Percentiles rank a stretch among this genome's conserved stretches.
These are phyloP conservation scores for Blastomyces parvus DNA, from an alignment of 2,329 filamentous ascomycete species.

Conservation along the genomic window DNA sequence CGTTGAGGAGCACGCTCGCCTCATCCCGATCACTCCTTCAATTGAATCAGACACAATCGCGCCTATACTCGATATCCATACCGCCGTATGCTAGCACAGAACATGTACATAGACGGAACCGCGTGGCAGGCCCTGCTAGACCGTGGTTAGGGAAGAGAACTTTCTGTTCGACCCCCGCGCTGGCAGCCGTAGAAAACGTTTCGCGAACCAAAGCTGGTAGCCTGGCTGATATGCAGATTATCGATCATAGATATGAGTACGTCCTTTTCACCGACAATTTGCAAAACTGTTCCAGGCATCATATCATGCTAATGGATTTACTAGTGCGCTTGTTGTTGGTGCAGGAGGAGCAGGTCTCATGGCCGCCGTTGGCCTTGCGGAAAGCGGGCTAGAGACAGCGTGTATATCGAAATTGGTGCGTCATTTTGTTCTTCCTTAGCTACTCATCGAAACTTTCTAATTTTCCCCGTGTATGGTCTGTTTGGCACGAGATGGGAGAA, in stretches of 20 bases:
- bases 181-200: slow-evolving; percentile 7
- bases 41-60: not conserved
- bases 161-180: not conserved
- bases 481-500: not conserved
- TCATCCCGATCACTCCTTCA: not conserved
- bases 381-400: slow-evolving; percentile 18
- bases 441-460: not conserved
- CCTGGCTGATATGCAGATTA: slow-evolving; percentile 9
- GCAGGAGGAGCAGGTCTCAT: slow-evolving; percentile 17
- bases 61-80: not conserved
- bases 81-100: not conserved
- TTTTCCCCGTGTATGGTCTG: not conserved
- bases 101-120: not conserved
- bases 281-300: too few relatives aligned
- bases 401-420: slow-evolving; percentile 18
- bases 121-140: not conserved
- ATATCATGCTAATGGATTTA: not conserved
- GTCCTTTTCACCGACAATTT: not conserved
- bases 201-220: not conserved
- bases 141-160: not conserved
- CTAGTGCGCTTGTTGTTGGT: slow-evolving; percentile 18
- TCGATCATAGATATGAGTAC: slow-evolving; percentile 20
- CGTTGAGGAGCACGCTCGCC: not conserved
- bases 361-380: slow-evolving; percentile 17
- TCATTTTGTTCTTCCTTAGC: not conserved